Evolutionary conservation across 192 early-diverging fungal genomes (phyloP).

Genomic region (Coemansia sp.): DNA sequence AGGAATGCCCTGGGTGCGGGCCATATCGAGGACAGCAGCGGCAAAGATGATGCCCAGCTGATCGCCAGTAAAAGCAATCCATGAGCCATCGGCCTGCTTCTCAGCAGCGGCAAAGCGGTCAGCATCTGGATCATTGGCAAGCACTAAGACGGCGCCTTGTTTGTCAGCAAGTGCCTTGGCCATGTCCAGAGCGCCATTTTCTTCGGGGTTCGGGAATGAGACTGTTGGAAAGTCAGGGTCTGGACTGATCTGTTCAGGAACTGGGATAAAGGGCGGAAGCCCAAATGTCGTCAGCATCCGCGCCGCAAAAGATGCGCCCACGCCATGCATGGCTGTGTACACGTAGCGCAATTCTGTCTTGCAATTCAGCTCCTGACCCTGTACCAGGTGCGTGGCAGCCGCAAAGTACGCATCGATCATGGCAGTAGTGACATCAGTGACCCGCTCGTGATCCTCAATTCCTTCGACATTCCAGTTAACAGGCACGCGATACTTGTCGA

Average conservation of each 20-base stretch:
- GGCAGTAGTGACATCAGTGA: constrained; percentile 58
- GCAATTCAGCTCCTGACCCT: constrained; percentile 11
- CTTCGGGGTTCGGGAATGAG: constrained; percentile 84
- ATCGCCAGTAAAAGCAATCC: constrained; percentile 85
- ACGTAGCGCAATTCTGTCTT: constrained; percentile 56
- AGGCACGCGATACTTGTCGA: constrained; percentile 67
- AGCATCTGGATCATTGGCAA: constrained; percentile 95
- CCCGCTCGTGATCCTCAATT: constrained; percentile 55
- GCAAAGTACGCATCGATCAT: constrained; percentile 75
- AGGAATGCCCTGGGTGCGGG: constrained; percentile 51
- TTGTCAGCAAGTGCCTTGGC: constrained; percentile 69
- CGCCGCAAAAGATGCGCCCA: constrained; percentile 76
- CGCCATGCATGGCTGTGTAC: constrained; percentile 96
- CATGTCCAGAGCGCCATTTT: constrained; percentile 78
- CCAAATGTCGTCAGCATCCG: constrained; percentile 68
- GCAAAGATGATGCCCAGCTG: constrained; percentile 85
- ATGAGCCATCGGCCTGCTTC: constrained; percentile 65
- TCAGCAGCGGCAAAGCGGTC: constrained; percentile 91
- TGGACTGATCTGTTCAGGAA: constrained; percentile 69
- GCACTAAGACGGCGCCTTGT: constrained; percentile 59
- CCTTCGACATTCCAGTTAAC: constrained; percentile 64
- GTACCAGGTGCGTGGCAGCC: constrained; percentile 45
- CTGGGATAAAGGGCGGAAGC: constrained; percentile 63
- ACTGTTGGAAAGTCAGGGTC: constrained; percentile 93
- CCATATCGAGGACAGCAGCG: constrained; percentile 60